Percentiles rank a stretch among this genome's conserved stretches.
These are phyloP conservation scores for Coprinellus micaceus DNA, from an alignment of 768 basidiomycete genomes.

Conservation along the genomic window DNA sequence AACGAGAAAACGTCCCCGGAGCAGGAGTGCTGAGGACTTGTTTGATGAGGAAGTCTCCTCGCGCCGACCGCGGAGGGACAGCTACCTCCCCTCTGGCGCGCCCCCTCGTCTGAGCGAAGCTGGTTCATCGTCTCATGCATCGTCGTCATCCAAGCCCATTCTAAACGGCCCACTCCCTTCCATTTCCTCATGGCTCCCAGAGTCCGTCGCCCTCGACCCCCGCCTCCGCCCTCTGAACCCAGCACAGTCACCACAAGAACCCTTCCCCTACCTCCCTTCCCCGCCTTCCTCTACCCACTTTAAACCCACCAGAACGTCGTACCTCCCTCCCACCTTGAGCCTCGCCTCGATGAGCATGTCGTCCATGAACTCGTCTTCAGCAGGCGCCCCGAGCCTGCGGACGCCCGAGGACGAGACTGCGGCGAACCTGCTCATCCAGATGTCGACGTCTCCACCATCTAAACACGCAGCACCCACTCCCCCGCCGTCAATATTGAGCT, in stretches of 20 bases:
- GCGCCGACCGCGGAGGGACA: constrained; percentile 3
- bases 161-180: constrained; percentile 47
- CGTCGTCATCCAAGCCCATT: neutral
- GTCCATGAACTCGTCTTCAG: constrained; percentile 12
- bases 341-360: constrained; percentile 23
- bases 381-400: constrained; percentile 23
- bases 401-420: constrained; percentile 70
- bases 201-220: constrained; percentile 30
- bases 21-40: constrained; percentile 18
- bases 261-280: constrained; percentile 43
- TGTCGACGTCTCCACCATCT: constrained; percentile 41
- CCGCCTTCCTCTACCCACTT: constrained; percentile 57
- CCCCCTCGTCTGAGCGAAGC: neutral
- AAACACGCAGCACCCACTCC: constrained; percentile 14
- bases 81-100: constrained; percentile 1
- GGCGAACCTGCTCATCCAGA: constrained; percentile 63
- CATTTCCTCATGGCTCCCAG: constrained; percentile 67
- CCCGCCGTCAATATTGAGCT: neutral
- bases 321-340: constrained; percentile 39
- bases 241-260: constrained; percentile 7
- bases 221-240: constrained; percentile 18
- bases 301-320: constrained; percentile 33
- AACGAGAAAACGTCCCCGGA: constrained; percentile 15
- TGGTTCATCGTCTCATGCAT: neutral
- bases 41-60: constrained; percentile 15